phyloP scores from a whole-genome alignment of 176 grass and related monocot species.

The Pharus latifolius region DNA sequence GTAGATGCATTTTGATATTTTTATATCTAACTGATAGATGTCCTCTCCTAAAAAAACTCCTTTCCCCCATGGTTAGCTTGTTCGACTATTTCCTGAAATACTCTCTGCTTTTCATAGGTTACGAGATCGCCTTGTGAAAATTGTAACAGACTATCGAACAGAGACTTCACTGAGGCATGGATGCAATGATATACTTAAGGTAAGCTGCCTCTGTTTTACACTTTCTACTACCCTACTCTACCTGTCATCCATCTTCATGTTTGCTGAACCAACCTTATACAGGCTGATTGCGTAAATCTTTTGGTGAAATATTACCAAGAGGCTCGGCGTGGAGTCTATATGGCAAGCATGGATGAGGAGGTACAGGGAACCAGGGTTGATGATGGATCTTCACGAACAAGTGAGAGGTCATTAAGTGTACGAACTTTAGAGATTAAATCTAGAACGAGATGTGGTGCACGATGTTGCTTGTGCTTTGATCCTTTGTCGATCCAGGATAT shows the following conservation, averaged over 20 bases:
- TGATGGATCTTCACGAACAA: conserved; percentile 25
- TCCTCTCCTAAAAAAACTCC: not conserved
- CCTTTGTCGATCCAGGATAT: conserved; percentile 68
- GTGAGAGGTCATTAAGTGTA: conserved; percentile 32
- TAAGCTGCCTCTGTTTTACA: conserved; percentile 12
- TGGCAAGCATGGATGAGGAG: conserved; percentile 68
- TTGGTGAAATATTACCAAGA: conserved; percentile 92
- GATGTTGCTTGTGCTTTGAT: conserved; percentile 92
- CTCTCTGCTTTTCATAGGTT: conserved; percentile 37
- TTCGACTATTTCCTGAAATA: not conserved
- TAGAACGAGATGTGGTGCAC: conserved; percentile 68
- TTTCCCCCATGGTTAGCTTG: not conserved
- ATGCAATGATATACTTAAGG: conserved; percentile 99
- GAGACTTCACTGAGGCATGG: conserved; percentile 91
- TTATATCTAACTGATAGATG: not conserved
- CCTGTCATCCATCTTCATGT: not conserved
- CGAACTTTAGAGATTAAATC: conserved; percentile 56
- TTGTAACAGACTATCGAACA: conserved; percentile 93
- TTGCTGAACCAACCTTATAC: conserved; percentile 13
- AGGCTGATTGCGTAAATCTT: conserved; percentile 92
- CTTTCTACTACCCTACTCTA: not conserved
- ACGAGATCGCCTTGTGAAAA: conserved; percentile 88
- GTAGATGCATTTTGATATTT: not conserved
- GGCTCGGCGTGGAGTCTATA: conserved; percentile 65
- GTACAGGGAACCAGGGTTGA: conserved; percentile 30